Base-by-base conservation (phyloP, 192 early-diverging fungal species). In the Backusella sp. region DNA sequence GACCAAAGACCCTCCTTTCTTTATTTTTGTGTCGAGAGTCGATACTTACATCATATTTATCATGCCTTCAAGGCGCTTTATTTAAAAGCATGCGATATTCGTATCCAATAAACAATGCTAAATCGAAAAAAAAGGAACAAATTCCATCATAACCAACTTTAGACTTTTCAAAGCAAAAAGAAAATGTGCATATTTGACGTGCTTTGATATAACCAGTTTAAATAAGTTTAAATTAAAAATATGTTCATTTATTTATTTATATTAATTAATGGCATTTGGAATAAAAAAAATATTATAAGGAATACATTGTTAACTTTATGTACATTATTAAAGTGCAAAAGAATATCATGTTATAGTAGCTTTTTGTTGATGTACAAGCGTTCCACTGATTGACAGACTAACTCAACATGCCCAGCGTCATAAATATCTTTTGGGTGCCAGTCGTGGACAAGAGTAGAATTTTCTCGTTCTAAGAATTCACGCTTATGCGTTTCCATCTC, bases 391-490 rank as follows among this genome's bases (percentile, higher is more conserved):
- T 62, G 56, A 62, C 56, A 62, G 4, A 62, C 56, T 28, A 62
- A 28, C 26, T 62, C 56, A 28, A 62, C 56, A 62, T 62, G 56
- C 2, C 56, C 56, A 28, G 56, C 56, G n/a, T 62, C 56, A 28
- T 62, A 62, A 14, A 62, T 62, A n/a, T 62, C 56, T 28, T 62
- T 62, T 62, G 56, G 23, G 11, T 62, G 56, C 56, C 56, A 62
- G 9, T 62, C 56, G 4, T n/a, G 23, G 23, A 62, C 56, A 28
- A 62, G 23, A 28, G 7, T 62, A 26, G 56, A 62, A 28, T 62
- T n/a, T 62, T 62, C 56, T 62, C 56, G 56, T 28, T 62, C 56
- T 23, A 62, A 62, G 12, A 62, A 62, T 62, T 62, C 56, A 21
- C 56, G 56, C 28, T 62, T 62, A 28, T 62, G 56, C 9, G 56